Base-by-base conservation (phyloP, 1,284 basidiomycete species). In the Rhizoctonia solani region DNA sequence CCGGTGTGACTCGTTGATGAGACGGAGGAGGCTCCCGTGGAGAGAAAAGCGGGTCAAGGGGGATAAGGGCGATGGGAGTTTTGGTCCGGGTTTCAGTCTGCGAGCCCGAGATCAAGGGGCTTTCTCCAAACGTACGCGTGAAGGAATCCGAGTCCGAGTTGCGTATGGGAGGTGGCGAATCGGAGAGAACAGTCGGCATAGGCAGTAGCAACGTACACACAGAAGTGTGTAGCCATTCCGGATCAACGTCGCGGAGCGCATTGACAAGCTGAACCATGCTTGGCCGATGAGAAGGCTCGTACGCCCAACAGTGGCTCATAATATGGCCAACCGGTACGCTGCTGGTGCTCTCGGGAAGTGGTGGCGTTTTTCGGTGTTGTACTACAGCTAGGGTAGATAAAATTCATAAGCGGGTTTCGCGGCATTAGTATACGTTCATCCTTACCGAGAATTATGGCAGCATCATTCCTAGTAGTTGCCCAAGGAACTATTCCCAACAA, bases 401-500 rank as follows among this genome's bases (percentile, higher is more conserved):
- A 27, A n/a, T 53, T 53, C 21, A n/a, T n/a, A n/a, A 29, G 47
- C 46, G 39, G 27, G 25, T 19, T 42, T 19, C 9, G 46, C 34
- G 21, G 8, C 13, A 14, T 21, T 32, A n/a, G 14, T n/a, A 19
- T 9, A 21, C 11, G 25, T 21, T 32, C 8, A 21, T 8, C 46
- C 58, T 25, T 19, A 61, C 58, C 58, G 14, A 34, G 14, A 13
- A 61, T 61, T 1, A 61, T 37, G 1, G 19, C 9, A 2, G 23
- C 29, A 25, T 61, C 58, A 25, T 50, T 47, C 21, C 27, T 58
- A 41, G 46, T 61, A 6, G 46, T 50, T 29, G 44, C 58, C 58
- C 58, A 61, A 23, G 58, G 58, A 1, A 49, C 29, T 3, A 23
- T 3, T 19, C 41, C 30, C 8, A 47, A 34, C 29, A 61, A 25